Base-by-base conservation (phyloP, 176 grass and related monocot species). In the Puya raimondii region DNA sequence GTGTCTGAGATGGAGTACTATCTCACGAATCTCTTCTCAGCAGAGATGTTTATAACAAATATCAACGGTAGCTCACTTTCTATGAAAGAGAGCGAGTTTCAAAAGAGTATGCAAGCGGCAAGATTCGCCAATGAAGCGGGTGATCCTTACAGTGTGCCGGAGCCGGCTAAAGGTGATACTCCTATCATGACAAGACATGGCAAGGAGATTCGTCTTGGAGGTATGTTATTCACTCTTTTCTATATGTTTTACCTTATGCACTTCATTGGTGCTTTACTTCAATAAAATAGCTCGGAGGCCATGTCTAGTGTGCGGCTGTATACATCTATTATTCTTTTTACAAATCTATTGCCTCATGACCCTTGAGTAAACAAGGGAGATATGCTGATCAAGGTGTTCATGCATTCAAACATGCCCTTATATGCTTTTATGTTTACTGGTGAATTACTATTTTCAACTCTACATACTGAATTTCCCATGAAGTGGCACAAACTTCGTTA, bases 1-100 rank as follows among this genome's bases (percentile, higher is more conserved):
- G 75, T 96, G 58, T 96, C 92, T n/a, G 92, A 96, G 80, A 81
- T 91, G 0, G 92, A 96, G 77, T 96, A 96, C 61, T 96, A 91
- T 76, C 79, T 96, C 52, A 91, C 88, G 0, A 96, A 96, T 64
- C 83, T 96, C 57, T 79, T 96, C 69, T 96, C 88, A 53, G 73
- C 81, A 79, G 84, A 96, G 85, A 91, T 85, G 83, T 89, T 96
- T 69, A 89, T 96, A 82, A 20, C 80, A 52, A 91, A 87, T 87
- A 82, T 83, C 47, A 83, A 85, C 85, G 78, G 76, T 16, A 47
- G 18, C 5, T 96, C 86, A 1, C 67, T 96, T 42, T 89, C 88
- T 10, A 91, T 96, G 79, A 88, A 91, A 9, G 86, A 87, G 82
- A 88, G 29, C 50, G 86, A 91, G 59, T 96, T 91, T 74, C 73